Base-by-base conservation (phyloP, 495 filamentous ascomycete genomes). In the Trichoderma gamsii region DNA sequence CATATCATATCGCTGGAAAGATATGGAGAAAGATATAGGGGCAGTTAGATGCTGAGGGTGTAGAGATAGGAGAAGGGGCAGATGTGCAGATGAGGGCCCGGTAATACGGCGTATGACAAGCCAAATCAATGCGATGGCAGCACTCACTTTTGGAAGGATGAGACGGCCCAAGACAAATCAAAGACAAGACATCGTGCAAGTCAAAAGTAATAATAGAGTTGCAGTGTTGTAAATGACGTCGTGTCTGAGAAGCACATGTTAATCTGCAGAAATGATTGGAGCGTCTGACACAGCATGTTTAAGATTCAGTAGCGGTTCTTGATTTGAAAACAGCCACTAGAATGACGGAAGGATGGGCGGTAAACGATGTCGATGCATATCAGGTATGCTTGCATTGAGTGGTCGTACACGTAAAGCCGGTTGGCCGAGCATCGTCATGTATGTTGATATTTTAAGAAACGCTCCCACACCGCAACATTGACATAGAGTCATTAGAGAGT, bases 251-350 rank as follows among this genome's bases (percentile, higher is more conserved):
- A 61, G 56, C 56, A 61, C 56, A 61, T 38, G 25, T 23, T 29
- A 16, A 13, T 61, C 25, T 61, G n/a, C 25, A 61, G 25, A 13
- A 0, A 27, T 61, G 25, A 61, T 61, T 61, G 25, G 56, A 61
- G 56, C 23, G 56, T 61, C n/a, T 61, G 25, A 61, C 56, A 32
- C 27, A 32, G 56, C 25, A 61, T 61, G 56, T 29, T 32, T 61
- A 61, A 18, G 25, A 61, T 29, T 52, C 49, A 23, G 49, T 52
- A 18, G 49, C n/a, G 9, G 25, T 61, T 23, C 16, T 61, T 61
- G 7, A 21, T 61, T 16, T 15, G 4, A 23, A 32, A 13, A 61
- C 16, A 32, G 11, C 13, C 18, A 21, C 16, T 21, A 25, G 56
- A 32, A 18, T 9, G 29, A 21, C 51, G 27, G 27, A 18, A 18